Conservation (phyloP, 495 filamentous ascomycete genomes). For the Talaromyces thailandensis region DNA sequence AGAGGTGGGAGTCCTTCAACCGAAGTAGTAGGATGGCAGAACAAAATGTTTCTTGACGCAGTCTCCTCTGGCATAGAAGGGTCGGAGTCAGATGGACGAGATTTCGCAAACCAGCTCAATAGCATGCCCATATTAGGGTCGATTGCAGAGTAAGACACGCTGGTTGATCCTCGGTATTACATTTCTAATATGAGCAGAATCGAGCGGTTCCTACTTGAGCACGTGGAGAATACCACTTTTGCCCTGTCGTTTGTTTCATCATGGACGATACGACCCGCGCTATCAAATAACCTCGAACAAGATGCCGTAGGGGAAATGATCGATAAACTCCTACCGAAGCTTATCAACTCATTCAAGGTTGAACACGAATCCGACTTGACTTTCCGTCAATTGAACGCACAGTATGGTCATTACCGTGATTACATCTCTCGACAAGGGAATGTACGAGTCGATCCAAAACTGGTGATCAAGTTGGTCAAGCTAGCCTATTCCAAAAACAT, state of each 20-base stretch:
- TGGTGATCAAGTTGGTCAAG: slow-evolving; percentile 3
- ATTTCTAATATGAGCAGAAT: background rate
- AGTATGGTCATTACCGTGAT: background rate
- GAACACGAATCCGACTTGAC: background rate
- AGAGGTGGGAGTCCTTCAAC: background rate
- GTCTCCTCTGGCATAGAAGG: background rate
- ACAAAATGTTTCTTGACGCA: background rate
- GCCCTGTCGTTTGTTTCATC: background rate
- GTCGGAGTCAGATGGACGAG: slow-evolving; percentile 1
- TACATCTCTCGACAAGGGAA: background rate
- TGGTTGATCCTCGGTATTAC: background rate
- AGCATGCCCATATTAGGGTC: background rate
- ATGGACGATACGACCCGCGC: background rate
- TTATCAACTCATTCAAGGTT: background rate
- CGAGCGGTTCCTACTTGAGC: background rate
- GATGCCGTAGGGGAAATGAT: background rate
- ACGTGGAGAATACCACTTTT: background rate
- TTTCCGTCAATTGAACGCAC: background rate
- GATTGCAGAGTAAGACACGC: background rate
- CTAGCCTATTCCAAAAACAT: background rate
- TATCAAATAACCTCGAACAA: background rate
- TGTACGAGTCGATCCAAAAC: background rate
- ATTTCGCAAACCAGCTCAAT: background rate
- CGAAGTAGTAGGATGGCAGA: slow-evolving; percentile 1
- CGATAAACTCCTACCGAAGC: background rate